These are phyloP conservation scores for Rhizophora mangle DNA, from an alignment of 345 rosid genomes.

Conservation along the genomic window DNA sequence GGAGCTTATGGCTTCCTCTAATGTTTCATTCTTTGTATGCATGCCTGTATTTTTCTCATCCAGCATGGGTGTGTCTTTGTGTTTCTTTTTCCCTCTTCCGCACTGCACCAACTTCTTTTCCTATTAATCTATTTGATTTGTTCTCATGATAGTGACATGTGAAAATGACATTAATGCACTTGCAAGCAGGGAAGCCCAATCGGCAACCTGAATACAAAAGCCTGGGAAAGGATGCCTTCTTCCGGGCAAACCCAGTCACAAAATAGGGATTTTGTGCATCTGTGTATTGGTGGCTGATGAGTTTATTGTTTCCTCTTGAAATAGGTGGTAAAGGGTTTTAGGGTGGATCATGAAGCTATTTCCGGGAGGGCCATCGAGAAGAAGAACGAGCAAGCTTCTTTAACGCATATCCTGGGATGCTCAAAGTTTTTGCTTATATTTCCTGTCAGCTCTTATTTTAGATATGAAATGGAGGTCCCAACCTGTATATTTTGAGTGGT, in stretches of 20 bases:
- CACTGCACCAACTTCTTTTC: no score
- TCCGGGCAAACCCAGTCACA: neutral
- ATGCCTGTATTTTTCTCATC: no score
- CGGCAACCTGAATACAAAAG: no score
- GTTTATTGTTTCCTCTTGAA: neutral
- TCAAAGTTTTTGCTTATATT: neutral
- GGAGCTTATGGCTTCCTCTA: no score
- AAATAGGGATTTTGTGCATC: neutral
- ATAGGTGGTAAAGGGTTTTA: slow-evolving; percentile 91
- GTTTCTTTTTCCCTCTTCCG: no score
- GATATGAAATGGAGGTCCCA: slow-evolving; percentile 24
- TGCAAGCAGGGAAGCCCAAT: no score
- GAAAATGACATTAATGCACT: no score
- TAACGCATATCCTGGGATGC: slow-evolving; percentile 21
- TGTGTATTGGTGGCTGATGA: neutral
- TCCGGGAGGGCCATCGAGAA: slow-evolving; percentile 86
- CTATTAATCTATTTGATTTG: no score
- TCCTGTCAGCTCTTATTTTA: slow-evolving; percentile 15
- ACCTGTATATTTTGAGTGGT: slow-evolving; percentile 42
- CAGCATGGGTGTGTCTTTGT: no score
- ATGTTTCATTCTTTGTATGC: no score
- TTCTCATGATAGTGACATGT: no score
- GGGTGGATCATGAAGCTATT: slow-evolving; percentile 99
- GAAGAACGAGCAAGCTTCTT: slow-evolving; percentile 85
- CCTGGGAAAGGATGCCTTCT: no score